Evolutionary conservation across 73 alveolate genomes (phyloP), one percentile per base, ranked within the genome.

Genomic region (Breviolum minutum): DNA sequence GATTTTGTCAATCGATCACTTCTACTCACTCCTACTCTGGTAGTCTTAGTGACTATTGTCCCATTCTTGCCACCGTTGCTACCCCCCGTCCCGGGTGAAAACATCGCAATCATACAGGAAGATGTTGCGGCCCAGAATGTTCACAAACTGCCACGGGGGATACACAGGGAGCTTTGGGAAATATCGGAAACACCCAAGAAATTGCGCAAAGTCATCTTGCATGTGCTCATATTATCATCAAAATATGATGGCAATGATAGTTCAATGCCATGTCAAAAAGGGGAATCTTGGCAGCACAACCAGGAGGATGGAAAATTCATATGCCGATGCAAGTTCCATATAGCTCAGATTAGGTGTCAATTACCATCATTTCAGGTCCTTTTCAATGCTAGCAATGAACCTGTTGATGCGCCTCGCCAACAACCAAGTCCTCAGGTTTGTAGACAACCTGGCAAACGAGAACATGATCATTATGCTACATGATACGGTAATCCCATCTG

Each of bases 31-130:
- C 40, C 14, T 7, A 40, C 82, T 24, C 48, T 40, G n/a, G 20
- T 1, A 71, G 26, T 71, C 29, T 12, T 40, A 26, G 82, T 40
- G 2, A 29, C 7, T n/a, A 30, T 20, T 73, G 64, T 13, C 54
- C 64, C 24, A 79, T 0, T 76, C 13, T 13, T 29, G 8, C 54
- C 85, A 8, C 89, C 19, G 69, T 66, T 66, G 66, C 63, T 5
- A 0, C 1, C 54, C 40, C 69, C 95, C 22, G 95, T 87, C 95
- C 84, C 95, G 95, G 8, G 95, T 87, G 95, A 87, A 87, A 24
- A 60, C 63, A 85, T 87, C 95, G 20, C 95, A 87, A 85, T 87
- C 95, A 54, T 87, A 87, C 85, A 87, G 95, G 80, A 66, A 87
- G 8, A 87, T 68, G 70, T 87, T 48, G 95, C 95, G 95, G 48